These are phyloP conservation scores for Hypoxylon sp. DNA, from an alignment of 2,329 filamentous ascomycete species.

Conservation along the genomic window DNA sequence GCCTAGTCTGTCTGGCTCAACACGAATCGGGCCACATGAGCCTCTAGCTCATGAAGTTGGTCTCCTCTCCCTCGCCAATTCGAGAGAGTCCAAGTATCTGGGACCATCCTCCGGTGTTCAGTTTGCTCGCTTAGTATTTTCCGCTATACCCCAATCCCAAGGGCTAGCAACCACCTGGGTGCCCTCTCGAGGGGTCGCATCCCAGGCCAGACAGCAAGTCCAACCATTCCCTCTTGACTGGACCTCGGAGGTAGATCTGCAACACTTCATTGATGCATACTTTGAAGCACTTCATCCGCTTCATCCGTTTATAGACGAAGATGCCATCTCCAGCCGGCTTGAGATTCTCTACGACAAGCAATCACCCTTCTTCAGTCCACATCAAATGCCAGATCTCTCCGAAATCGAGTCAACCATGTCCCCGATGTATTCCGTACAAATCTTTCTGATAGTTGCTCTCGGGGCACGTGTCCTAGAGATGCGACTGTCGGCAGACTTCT, in stretches of 20 bases:
- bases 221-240: constrained; percentile 19
- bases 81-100: constrained; percentile 42
- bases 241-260: constrained; percentile 33
- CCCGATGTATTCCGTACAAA: constrained; percentile 34
- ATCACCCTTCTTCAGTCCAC: constrained; percentile 28
- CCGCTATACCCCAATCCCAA: constrained; percentile 32
- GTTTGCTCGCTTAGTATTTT: constrained; percentile 42
- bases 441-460: constrained; percentile 42
- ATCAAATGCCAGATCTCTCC: constrained; percentile 36
- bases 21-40: constrained; percentile 31
- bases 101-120: constrained; percentile 42
- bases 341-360: constrained; percentile 35
- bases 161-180: constrained; percentile 23
- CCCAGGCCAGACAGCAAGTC: constrained; percentile 1
- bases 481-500: constrained; percentile 31
- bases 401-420: constrained; percentile 27
- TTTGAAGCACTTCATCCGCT: constrained; percentile 43
- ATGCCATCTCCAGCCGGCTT: constrained; percentile 37
- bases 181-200: constrained; percentile 3
- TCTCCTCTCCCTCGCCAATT: constrained; percentile 38
- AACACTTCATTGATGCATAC: constrained; percentile 36
- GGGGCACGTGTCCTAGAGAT: constrained; percentile 39
- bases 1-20: constrained; percentile 10
- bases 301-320: constrained; percentile 43
- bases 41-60: constrained; percentile 41